A percentile compares a stretch with the other conserved stretches of the same genome.
phyloP scores from a whole-genome alignment of 768 basidiomycete species.

The Psilocybe tampanensis region DNA sequence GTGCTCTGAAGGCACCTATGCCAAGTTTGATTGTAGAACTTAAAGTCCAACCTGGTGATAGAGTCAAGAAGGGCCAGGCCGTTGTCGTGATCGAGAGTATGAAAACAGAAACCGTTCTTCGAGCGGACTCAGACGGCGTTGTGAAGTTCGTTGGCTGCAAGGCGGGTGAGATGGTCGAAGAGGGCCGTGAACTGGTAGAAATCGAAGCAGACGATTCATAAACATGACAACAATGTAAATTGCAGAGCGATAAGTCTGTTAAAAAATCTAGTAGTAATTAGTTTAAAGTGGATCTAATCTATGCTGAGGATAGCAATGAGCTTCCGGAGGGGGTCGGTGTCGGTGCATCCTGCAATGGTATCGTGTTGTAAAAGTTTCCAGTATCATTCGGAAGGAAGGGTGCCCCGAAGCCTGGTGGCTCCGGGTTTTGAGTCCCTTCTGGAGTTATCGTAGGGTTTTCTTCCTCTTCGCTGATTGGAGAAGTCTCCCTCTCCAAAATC shows the following conservation, averaged over 20 bases:
- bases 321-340: constrained; percentile 39
- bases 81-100: constrained; percentile 91
- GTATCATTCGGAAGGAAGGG: constrained; percentile 48
- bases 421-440: constrained; percentile 55
- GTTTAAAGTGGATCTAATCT: not conserved
- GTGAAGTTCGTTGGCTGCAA: constrained; percentile 74
- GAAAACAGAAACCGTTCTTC: constrained; percentile 94
- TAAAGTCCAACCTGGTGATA: constrained; percentile 73
- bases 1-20: constrained; percentile 82
- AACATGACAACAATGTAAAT: constrained; percentile 1
- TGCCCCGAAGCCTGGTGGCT: constrained; percentile 55
- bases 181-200: constrained; percentile 77
- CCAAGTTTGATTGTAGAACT: constrained; percentile 94
- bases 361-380: constrained; percentile 37
- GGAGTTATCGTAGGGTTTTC: constrained; percentile 42
- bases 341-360: constrained; percentile 44
- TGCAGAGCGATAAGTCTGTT: no score
- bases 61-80: constrained; percentile 78
- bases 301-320: constrained; percentile 12
- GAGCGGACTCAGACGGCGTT: constrained; percentile 68
- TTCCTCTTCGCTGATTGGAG: constrained; percentile 27
- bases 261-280: not conserved
- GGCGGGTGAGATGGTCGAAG: constrained; percentile 92
- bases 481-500: constrained; percentile 25
- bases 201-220: constrained; percentile 47